Base-by-base conservation (phyloP, 768 basidiomycete species). In the Candolleomyces aberdarensis region DNA sequence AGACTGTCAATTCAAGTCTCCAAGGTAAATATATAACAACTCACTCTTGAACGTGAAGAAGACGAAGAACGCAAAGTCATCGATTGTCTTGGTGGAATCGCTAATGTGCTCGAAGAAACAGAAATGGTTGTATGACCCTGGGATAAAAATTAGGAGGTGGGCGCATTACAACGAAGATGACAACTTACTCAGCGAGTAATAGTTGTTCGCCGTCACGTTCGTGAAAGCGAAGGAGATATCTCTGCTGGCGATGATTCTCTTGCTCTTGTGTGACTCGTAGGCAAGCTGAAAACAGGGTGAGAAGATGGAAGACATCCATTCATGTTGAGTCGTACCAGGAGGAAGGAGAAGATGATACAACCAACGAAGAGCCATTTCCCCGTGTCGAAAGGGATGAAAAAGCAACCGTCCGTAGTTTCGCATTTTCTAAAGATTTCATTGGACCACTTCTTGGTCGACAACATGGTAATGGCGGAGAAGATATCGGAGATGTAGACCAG, bases 21-120 rank as follows among this genome's bases (percentile, higher is more conserved):
- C 32, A 26, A 53, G 19, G 20, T 10, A 56, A 20, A 9, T 52
- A 11, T 52, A 15, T 17, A 49, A 53, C 17, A 52, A 78, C 87
- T 57, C 62, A 92, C 96, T 96, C 82, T 99, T 99, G 84, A 99
- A 98, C 0, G 91, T 91, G 76, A 99, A 99, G 85, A 98, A 99
- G 70, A 98, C 85, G 75, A 97, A 99, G 82, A 98, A 98, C 39
- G 96, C 96, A 75, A 99, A 95, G 70, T 97, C 94, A 71, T 99
- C 97, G 74, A 90, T 95, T 63, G 86, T 87, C 82, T 96, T 98
- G 32, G 94, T 95, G 29, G 97, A 98, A 70, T 92, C 89, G 70
- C 87, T 88, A 75, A 99, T 97, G 67, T 98, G 94, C 66, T 92
- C 89, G 72, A 98, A 98, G 80, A 99, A 95, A 75, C 97, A 98